These are phyloP conservation scores for Handroanthus guayacan DNA, from an alignment of 257 asterid genomes.

Conservation along the genomic window DNA sequence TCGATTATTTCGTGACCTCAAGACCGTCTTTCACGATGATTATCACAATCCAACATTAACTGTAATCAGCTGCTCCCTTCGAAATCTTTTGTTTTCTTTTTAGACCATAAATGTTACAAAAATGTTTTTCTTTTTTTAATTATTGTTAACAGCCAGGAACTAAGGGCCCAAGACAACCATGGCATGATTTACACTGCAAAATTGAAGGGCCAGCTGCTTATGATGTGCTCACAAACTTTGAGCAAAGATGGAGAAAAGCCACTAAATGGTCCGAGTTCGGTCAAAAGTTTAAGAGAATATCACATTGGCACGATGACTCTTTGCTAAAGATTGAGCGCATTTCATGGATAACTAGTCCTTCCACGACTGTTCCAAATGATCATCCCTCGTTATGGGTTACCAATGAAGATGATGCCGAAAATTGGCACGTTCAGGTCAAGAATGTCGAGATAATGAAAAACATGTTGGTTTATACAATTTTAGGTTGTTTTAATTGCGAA, in stretches of 20 bases:
- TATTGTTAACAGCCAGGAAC: constrained; percentile 45
- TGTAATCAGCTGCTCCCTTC: constrained; percentile 38
- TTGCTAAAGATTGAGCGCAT: constrained; percentile 72
- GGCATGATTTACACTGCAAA: constrained; percentile 71
- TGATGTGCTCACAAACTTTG: constrained; percentile 64
- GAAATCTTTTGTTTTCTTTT: neutral
- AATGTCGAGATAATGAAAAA: neutral
- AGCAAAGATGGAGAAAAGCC: constrained; percentile 68
- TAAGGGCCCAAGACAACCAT: constrained; percentile 67
- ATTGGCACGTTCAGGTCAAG: constrained; percentile 68
- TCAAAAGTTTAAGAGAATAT: constrained; percentile 40
- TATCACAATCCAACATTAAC: constrained; percentile 57
- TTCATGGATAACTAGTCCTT: constrained; percentile 82
- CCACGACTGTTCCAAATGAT: constrained; percentile 57
- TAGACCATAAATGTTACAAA: neutral
- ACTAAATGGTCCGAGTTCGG: constrained; percentile 50
- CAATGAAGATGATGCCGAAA: constrained; percentile 57
- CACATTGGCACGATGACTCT: constrained; percentile 60
- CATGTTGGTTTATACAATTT: neutral
- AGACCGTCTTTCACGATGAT: constrained; percentile 56
- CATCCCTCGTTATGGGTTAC: constrained; percentile 72
- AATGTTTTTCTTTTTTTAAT: neutral
- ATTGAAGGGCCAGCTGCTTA: constrained; percentile 71
- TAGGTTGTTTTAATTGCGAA: constrained; percentile 7
- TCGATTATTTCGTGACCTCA: constrained; percentile 51